phyloP scores from a whole-genome alignment of 2,329 filamentous ascomycete species.

The Verticillium klebahnii region DNA sequence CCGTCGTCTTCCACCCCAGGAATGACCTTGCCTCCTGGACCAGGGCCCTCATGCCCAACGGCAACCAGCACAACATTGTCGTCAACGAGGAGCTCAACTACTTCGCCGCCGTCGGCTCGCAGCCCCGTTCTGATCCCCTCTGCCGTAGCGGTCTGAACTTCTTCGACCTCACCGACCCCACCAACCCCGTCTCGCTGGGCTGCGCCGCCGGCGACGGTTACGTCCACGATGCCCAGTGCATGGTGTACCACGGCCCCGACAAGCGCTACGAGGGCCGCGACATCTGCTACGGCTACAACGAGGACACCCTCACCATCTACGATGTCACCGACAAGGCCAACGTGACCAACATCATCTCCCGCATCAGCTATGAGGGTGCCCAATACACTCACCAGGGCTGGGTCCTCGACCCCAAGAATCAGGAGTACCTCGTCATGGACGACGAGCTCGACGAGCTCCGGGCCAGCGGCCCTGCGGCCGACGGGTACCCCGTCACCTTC shows the following conservation, averaged over 20 bases:
- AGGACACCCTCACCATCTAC: slow-evolving; percentile 48
- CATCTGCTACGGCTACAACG: slow-evolving; percentile 54
- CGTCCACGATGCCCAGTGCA: slow-evolving; percentile 56
- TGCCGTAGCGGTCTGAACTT: slow-evolving; percentile 52
- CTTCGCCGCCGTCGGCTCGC: slow-evolving; percentile 38
- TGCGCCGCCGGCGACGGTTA: slow-evolving; percentile 52
- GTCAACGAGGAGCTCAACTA: slow-evolving; percentile 42
- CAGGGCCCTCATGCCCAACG: slow-evolving; percentile 18
- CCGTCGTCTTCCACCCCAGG: slow-evolving; percentile 21
- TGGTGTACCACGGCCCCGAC: slow-evolving; percentile 49
- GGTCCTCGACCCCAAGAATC: slow-evolving; percentile 39
- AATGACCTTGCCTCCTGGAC: slow-evolving; percentile 24
- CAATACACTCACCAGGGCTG: slow-evolving; percentile 52
- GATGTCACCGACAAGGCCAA: slow-evolving; percentile 45
- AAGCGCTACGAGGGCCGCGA: slow-evolving; percentile 40
- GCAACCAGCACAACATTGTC: slow-evolving; percentile 42
- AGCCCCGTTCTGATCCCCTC: slow-evolving; percentile 28
- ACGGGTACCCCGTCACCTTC: slow-evolving; percentile 43
- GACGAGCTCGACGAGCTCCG: slow-evolving; percentile 49
- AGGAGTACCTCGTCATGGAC: slow-evolving; percentile 44
- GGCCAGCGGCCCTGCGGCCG: slow-evolving; percentile 29
- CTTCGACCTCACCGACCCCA: slow-evolving; percentile 50
- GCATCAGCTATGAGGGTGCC: slow-evolving; percentile 50
- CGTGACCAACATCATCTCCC: slow-evolving; percentile 37
- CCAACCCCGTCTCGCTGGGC: slow-evolving; percentile 47